These are phyloP conservation scores for Pyrenochaeta sp. DNA, from an alignment of 2,329 filamentous ascomycete genomes.

Conservation along the genomic window DNA sequence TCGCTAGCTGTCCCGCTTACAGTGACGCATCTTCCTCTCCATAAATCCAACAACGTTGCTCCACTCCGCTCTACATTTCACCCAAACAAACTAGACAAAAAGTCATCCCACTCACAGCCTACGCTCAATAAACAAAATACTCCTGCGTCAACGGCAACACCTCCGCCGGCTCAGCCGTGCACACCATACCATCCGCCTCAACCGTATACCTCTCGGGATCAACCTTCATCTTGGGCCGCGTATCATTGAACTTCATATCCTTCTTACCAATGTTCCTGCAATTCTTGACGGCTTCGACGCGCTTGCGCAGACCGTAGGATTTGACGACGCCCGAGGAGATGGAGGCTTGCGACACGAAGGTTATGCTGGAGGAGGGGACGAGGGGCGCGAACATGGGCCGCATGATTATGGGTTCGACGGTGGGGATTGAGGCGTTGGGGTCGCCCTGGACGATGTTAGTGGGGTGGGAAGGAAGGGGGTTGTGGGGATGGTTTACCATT, in stretches of 20 bases:
- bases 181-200: constrained; percentile 80
- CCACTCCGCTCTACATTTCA: too few species aligned
- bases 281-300: constrained; percentile 78
- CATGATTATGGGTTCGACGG: constrained; percentile 82
- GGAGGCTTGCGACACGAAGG: constrained; percentile 81
- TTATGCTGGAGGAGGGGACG: constrained; percentile 75
- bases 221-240: constrained; percentile 85
- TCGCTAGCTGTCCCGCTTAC: too few species aligned
- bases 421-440: constrained; percentile 72
- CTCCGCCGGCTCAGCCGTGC: constrained; percentile 74
- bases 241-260: constrained; percentile 90
- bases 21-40: too few species aligned
- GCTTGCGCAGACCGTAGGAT: constrained; percentile 78
- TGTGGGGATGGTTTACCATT: constrained; percentile 67
- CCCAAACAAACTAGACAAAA: too few species aligned
- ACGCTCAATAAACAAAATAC: constrained; percentile 73
- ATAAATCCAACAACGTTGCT: too few species aligned
- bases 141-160: constrained; percentile 77
- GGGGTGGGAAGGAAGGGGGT: not conserved
- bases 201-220: constrained; percentile 91
- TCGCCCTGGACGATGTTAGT: constrained; percentile 49
- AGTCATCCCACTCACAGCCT: not conserved
- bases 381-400: constrained; percentile 85
- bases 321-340: constrained; percentile 71
- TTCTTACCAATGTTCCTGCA: constrained; percentile 79